Base-by-base conservation (phyloP, 1,284 basidiomycete species). In the Lentinus polychrous region DNA sequence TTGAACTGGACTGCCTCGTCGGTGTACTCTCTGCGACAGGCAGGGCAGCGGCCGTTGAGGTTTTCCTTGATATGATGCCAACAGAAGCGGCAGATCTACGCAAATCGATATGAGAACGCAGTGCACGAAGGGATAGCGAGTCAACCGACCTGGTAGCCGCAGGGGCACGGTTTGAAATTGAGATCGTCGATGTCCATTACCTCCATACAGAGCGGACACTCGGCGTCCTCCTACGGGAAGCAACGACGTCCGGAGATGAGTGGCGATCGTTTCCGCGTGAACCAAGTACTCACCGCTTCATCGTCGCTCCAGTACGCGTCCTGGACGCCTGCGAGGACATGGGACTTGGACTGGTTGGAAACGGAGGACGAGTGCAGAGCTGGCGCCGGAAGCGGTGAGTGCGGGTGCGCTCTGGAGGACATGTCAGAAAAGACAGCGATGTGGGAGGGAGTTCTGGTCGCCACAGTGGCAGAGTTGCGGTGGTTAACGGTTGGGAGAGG, bases 291-390 rank as follows among this genome's bases (percentile, higher is more conserved):
- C 48, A 64, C 64, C 42, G 63, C 62, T 55, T 97, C 94, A 66
- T 97, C 94, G 67, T 97, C 93, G 65, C 90, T 94, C 94, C 94
- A 97, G 65, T 94, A 94, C 74, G 94, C 94, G 84, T 97, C 94
- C 68, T 95, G 94, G 37, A 97, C 83, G 33, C 91, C 87, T 38
- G 87, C 88, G 52, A 91, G 71, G 52, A 91, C 87, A 73, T 86
- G 78, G 45, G 84, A 90, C 71, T 91, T 90, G 54, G 84, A 86
- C 63, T 86, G 85, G 51, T 81, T 73, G 36, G 82, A 69, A 7
- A 80, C 79, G 65, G 83, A 79, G 41, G 81, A 75, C 36, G 79
- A 76, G 56, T 86, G 83, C 15, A 83, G 69, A 36, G 82, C 82
- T 47, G 86, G 82, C 1, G 85, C 82, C 36, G 85, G 86, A 1